These are phyloP conservation scores for Epichloe sibirici DNA, from an alignment of 2,329 filamentous ascomycete genomes.

Conservation along the genomic window DNA sequence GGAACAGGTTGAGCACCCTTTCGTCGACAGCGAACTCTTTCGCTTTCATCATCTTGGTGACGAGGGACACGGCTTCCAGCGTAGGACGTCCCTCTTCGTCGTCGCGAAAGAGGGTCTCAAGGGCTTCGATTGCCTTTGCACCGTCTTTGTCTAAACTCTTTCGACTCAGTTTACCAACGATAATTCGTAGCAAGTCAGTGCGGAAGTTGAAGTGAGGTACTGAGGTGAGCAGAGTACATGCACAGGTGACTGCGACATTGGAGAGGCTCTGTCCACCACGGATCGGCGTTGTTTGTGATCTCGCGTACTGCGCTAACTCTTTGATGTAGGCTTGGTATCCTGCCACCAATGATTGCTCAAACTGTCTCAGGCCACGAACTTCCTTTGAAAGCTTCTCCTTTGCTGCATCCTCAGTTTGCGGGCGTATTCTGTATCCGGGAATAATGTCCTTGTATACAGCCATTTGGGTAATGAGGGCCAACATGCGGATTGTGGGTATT, in stretches of 20 bases:
- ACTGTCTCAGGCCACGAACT: slow-evolving; percentile 66
- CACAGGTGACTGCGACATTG: slow-evolving; percentile 72
- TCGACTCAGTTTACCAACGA: slow-evolving; percentile 71
- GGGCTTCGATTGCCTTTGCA: slow-evolving; percentile 59
- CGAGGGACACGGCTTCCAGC: slow-evolving; percentile 70
- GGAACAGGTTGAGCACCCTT: slow-evolving; percentile 76
- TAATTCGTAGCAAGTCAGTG: slow-evolving; percentile 71
- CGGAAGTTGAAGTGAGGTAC: slow-evolving; percentile 98
- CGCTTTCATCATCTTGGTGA: slow-evolving; percentile 92
- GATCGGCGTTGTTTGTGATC: slow-evolving; percentile 32
- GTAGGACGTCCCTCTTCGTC: slow-evolving; percentile 87
- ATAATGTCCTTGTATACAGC: slow-evolving; percentile 93
- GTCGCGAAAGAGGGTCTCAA: slow-evolving; percentile 71
- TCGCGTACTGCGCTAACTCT: slow-evolving; percentile 56
- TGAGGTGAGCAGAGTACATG: slow-evolving; percentile 64
- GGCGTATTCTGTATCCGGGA: slow-evolving; percentile 87
- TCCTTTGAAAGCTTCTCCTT: slow-evolving; percentile 83
- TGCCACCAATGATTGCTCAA: slow-evolving; percentile 75
- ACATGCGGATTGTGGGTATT: slow-evolving; percentile 66
- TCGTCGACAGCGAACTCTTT: slow-evolving; percentile 76
- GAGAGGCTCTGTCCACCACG: slow-evolving; percentile 41
- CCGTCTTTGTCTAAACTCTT: slow-evolving; percentile 64
- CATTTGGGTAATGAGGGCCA: slow-evolving; percentile 76
- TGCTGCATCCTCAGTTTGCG: slow-evolving; percentile 60
- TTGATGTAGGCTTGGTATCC: slow-evolving; percentile 80